phyloP scores from a whole-genome alignment of 2,329 filamentous ascomycete genomes.

The Microsporum audouinii region DNA sequence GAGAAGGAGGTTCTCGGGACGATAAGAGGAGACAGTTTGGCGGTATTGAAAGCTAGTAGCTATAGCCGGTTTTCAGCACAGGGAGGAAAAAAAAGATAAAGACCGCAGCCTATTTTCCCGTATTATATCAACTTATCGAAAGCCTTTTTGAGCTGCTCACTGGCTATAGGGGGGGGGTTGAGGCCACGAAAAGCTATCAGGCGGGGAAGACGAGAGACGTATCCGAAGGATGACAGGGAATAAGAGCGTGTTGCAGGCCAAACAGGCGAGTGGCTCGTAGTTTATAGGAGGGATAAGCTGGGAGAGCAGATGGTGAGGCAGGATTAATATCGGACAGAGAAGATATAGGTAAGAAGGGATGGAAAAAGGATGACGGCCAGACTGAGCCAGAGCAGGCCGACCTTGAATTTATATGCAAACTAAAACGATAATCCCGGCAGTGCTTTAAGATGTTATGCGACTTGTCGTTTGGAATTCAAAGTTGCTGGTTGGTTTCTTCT shows the following conservation, averaged over 20 bases:
- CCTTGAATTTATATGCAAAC: neutral
- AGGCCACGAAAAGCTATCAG: neutral
- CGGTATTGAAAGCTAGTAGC: constrained; percentile 50
- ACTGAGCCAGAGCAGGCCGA: neutral
- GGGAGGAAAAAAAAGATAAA: neutral
- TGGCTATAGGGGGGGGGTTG: neutral
- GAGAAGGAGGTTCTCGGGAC: constrained; percentile 84
- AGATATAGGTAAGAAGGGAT: neutral
- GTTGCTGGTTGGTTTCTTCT: neutral
- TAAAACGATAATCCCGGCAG: neutral
- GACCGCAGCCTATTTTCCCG: neutral
- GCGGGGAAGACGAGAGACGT: neutral
- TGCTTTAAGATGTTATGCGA: neutral
- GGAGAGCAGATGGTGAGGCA: neutral
- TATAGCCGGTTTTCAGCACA: neutral
- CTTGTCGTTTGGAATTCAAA: neutral
- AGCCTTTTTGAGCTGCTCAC: neutral
- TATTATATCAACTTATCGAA: constrained; percentile 1
- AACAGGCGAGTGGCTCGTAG: neutral
- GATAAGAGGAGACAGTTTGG: constrained; percentile 91
- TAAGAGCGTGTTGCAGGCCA: neutral
- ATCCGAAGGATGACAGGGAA: neutral
- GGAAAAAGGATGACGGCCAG: neutral
- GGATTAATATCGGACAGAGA: neutral
- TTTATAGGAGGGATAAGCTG: neutral